Evolutionary conservation across 192 early-diverging fungal genomes (phyloP), one percentile per base, ranked within the genome.

Genomic region (Coemansia sp.): DNA sequence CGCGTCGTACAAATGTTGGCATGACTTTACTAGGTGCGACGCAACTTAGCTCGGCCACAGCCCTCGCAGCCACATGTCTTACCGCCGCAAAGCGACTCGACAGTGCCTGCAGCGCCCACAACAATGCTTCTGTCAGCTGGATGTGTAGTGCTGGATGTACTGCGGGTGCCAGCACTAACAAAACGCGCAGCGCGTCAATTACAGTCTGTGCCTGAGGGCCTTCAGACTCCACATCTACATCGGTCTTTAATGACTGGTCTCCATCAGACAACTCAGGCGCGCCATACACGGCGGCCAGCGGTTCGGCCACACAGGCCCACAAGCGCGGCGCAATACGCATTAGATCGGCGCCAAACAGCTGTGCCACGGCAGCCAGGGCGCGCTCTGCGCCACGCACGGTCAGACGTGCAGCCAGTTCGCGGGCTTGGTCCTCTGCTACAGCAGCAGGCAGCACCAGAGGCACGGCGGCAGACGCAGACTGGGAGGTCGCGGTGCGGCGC

Each of bases 131-230:
- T 7, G 79, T 68, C 22, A 90, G 51, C 25, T 62, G 52, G 34
- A 2, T 9, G 34, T 38, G 34, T 38, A 38, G 34, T 41, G 56
- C 53, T 7, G 21, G 34, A 61, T 91, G 88, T 30, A 95, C 50
- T 6, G 68, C 67, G 2, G 89, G 88, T 1, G 85, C 81, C 14
- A 99, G 62, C 0, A 87, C 85, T 58, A 78, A 80, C 23, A 93
- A 60, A 19, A 94, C 82, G 7, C 90, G 85, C 58, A 99, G 70
- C 0, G 90, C 81, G 48, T 98, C 90, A 22, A 93, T 88, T 4
- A 90, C 76, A 1, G 88, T 84, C 71, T 94, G 93, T 12, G 55
- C 82, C 18, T 19, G 38, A 0, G 55, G 27, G 3, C 49, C 51
- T 8, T 58, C 49, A 41, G 16, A 47, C 7, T 61, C 23, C 18